Percentiles rank a stretch among this genome's conserved stretches.
phyloP scores from a whole-genome alignment of 192 early-diverging fungal species.

The Umbelopsis sp. region DNA sequence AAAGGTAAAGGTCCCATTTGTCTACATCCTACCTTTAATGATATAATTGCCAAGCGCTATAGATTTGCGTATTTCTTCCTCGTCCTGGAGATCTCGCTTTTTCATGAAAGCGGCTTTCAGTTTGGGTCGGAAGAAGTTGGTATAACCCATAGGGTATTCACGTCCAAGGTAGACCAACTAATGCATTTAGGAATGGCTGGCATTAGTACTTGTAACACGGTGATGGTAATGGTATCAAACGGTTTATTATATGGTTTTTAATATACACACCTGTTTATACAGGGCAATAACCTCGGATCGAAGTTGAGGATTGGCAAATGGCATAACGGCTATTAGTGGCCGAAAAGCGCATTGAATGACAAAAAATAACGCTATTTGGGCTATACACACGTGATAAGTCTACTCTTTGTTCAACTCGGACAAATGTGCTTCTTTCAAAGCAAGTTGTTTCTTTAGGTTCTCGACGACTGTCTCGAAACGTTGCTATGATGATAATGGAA shows the following conservation, averaged over 20 bases:
- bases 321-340: background rate
- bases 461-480: slow-evolving; percentile 70
- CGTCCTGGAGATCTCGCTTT: slow-evolving; percentile 36
- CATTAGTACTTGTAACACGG: background rate
- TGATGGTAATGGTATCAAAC: background rate
- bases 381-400: background rate
- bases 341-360: no score
- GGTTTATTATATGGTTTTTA: background rate
- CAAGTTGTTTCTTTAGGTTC: slow-evolving; percentile 59
- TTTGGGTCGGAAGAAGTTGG: slow-evolving; percentile 42
- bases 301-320: slow-evolving; percentile 15
- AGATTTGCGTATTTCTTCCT: slow-evolving; percentile 41
- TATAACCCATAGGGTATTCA: slow-evolving; percentile 48
- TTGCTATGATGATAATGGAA: slow-evolving; percentile 36
- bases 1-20: no score
- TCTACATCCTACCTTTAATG: slow-evolving; percentile 40
- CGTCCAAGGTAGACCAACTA: slow-evolving; percentile 47
- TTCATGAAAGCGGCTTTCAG: slow-evolving; percentile 49
- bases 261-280: slow-evolving; percentile 39
- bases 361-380: background rate
- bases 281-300: slow-evolving; percentile 36
- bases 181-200: background rate
- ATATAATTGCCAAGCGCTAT: slow-evolving; percentile 46
- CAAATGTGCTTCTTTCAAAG: slow-evolving; percentile 63
- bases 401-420: slow-evolving; percentile 42